Base-by-base conservation (phyloP, 2,329 filamentous ascomycete genomes). In the Xylaria sp. region DNA sequence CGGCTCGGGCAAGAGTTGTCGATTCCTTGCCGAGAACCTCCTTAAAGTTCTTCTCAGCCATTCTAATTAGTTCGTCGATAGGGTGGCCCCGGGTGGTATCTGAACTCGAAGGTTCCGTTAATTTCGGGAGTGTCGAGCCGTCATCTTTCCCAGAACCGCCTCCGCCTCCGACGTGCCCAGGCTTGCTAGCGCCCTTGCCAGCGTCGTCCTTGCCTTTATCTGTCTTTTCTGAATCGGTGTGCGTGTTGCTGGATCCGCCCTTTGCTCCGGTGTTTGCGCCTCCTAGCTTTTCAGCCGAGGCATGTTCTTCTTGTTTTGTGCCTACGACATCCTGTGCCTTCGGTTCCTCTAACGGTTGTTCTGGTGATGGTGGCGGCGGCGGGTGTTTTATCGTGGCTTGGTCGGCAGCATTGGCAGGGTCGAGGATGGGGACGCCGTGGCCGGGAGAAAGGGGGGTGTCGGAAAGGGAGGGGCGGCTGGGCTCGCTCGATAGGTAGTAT, bases 11-110 rank as follows among this genome's bases (percentile, higher is more conserved):
- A 27, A 85, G 73, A 13, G 78, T 79, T 31, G 73, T 74, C 5
- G 77, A 77, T 61, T 79, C 76, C 64, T 78, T 79, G 27, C 71
- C 68, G 37, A 83, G 67, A 15, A 80, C 60, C 11, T 70, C 70
- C 3, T 77, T 70, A 55, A 80, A 81, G 3, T 67, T 70, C 11
- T 73, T 71, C 8, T 78, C 74, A 29, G 80, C 79, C 1, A 71
- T 69, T 19, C 72, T 70, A 37, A 83, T 80, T 10, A 83, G 70
- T 7, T 73, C 70, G 61, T 83, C 79, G 64, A 83, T 81, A 3
- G 80, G 78, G 58, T 83, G 81, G 13, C 53, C 57, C 19, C 21
- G 55, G 25, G 43, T 49, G 21, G 69, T 58, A 54, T 59, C 67
- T 19, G 67, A 60, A n/a, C 10, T 59, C 40, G 65, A 63, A 21